A percentile compares a stretch with the other conserved stretches of the same genome.
Evolutionary conservation across 2,329 filamentous ascomycete genomes (phyloP).

Genomic region (Stagonosporopsis cucurbitacearum): DNA sequence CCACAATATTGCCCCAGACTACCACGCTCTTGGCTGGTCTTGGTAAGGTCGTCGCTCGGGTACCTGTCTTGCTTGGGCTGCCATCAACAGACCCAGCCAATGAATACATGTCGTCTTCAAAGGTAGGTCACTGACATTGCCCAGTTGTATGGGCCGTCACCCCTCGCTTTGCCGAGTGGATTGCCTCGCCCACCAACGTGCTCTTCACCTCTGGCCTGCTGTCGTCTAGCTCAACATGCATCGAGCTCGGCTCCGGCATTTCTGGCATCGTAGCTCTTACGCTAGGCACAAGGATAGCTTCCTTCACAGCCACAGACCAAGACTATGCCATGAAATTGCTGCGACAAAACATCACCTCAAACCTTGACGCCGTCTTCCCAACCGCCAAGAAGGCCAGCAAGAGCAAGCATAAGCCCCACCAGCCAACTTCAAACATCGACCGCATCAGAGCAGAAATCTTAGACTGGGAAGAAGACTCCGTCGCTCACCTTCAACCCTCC

Average conservation of each 20-base stretch:
- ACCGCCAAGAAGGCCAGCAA: conserved; percentile 16
- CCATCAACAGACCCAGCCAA: neutral
- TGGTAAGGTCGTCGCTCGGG: conserved; percentile 13
- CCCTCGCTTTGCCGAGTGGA: conserved; percentile 81
- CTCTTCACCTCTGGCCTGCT: conserved; percentile 66
- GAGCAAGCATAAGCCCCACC: conserved; percentile 34
- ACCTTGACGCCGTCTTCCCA: conserved; percentile 45
- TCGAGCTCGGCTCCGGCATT: conserved; percentile 90
- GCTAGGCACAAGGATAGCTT: conserved; percentile 65
- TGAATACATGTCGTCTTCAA: neutral
- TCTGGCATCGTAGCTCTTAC: conserved; percentile 78
- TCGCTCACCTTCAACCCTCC: conserved; percentile 60
- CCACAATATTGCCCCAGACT: conserved; percentile 23
- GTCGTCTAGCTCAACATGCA: conserved; percentile 61
- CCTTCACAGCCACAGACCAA: conserved; percentile 87
- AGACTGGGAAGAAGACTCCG: conserved; percentile 78
- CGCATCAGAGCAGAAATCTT: conserved; percentile 51
- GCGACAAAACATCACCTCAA: conserved; percentile 76
- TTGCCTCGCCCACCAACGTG: conserved; percentile 67
- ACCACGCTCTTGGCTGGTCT: conserved; percentile 28
- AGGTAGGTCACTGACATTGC: conserved; percentile 12
- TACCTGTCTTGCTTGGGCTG: conserved; percentile 13
- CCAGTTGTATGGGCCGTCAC: conserved; percentile 91
- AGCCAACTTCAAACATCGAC: conserved; percentile 50
- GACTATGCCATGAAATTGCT: conserved; percentile 79